Conservation (phyloP, 169 alveolate species). For the Plasmodium coatneyi region DNA sequence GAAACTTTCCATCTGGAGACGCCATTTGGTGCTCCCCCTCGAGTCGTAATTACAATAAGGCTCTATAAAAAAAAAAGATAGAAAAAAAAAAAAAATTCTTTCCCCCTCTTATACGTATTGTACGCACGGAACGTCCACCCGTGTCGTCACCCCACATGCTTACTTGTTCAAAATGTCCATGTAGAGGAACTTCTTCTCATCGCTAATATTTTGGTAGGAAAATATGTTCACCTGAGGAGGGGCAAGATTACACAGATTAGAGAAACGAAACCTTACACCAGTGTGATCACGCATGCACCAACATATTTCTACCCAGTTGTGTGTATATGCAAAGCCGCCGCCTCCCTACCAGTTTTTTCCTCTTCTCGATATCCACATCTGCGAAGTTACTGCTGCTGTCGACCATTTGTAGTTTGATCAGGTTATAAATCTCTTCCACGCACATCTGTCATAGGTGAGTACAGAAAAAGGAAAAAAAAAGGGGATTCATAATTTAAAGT, state of each 20-base stretch:
- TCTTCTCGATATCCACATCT: constrained; percentile 63
- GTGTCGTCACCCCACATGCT: not conserved
- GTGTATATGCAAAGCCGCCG: not conserved
- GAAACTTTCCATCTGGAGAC: not conserved
- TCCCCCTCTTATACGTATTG: not conserved
- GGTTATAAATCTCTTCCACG: constrained; percentile 45
- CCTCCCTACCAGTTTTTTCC: constrained; percentile 53
- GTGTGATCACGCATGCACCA: not conserved
- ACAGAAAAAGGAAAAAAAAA: not conserved
- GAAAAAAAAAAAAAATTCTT: not conserved
- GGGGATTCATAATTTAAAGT: not conserved
- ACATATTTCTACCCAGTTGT: not conserved
- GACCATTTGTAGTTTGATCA: constrained; percentile 58
- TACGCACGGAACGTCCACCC: not conserved
- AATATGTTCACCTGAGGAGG: constrained; percentile 35
- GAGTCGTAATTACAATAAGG: not conserved
- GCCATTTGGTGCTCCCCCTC: not conserved
- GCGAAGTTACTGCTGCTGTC: constrained; percentile 28
- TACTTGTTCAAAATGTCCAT: constrained; percentile 65
- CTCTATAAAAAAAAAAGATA: not conserved
- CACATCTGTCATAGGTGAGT: constrained; percentile 20
- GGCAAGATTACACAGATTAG: not conserved
- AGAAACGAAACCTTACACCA: not conserved
- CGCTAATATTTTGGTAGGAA: constrained; percentile 70
- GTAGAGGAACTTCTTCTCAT: constrained; percentile 55